Evolutionary conservation across 352 stramenopile species (phyloP).

Genomic region (Phytophthora sansomeana): DNA sequence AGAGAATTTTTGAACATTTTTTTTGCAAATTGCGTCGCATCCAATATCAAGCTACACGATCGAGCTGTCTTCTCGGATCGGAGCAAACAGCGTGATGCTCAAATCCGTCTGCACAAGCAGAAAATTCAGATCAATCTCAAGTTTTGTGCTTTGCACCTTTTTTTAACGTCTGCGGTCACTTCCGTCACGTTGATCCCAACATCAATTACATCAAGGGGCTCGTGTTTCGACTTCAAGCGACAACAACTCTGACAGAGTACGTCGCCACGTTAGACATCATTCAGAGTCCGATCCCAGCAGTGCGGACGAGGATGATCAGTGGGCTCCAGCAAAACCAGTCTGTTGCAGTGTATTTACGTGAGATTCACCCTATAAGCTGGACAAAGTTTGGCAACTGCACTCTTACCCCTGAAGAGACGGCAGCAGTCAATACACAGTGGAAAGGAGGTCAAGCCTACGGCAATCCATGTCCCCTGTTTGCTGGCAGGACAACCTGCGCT

Average conservation of each 20-base stretch:
- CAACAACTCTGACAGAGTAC: too few species aligned
- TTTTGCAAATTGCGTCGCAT: conserved; percentile 2
- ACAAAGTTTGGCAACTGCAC: conserved; percentile 11
- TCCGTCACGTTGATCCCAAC: conserved; percentile 8
- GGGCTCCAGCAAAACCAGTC: too few species aligned
- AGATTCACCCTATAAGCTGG: conserved; percentile 23
- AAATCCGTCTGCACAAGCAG: neutral
- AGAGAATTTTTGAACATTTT: conserved; percentile 5
- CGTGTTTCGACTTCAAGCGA: too few species aligned
- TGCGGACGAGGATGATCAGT: too few species aligned
- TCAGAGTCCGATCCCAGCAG: too few species aligned
- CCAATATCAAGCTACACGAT: neutral
- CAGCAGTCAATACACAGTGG: neutral
- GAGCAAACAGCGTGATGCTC: conserved; percentile 2
- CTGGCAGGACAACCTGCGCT: too few species aligned
- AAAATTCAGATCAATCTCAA: conserved; percentile 4
- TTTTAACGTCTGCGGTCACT: conserved; percentile 23
- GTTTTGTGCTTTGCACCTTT: conserved; percentile 16
- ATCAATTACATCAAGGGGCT: conserved; percentile 1
- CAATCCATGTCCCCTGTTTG: neutral
- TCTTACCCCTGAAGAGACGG: neutral
- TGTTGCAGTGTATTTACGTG: too few species aligned
- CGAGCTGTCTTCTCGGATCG: neutral
- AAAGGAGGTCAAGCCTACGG: neutral
- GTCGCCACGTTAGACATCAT: too few species aligned